phyloP scores from a whole-genome alignment of 805 yeast species.

The Candida adriatica region DNA sequence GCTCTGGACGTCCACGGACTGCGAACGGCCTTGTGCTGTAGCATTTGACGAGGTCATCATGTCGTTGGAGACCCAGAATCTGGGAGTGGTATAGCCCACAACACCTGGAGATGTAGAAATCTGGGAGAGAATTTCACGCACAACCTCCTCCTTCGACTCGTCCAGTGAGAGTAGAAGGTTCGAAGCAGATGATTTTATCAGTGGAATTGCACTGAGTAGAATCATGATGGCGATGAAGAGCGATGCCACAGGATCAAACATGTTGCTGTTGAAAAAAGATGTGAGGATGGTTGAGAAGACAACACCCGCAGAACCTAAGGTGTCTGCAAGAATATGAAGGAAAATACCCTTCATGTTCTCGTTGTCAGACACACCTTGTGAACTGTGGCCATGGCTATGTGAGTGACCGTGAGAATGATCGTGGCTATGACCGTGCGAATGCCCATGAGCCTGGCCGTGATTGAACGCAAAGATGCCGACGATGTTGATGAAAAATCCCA shows the following conservation, averaged over 20 bases:
- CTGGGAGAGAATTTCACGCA: conserved; percentile 63
- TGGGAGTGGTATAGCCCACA: conserved; percentile 77
- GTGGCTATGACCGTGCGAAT: conserved; percentile 19
- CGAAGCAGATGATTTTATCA: conserved; percentile 73
- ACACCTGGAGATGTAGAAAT: conserved; percentile 71
- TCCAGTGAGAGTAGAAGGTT: conserved; percentile 60
- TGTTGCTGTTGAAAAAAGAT: conserved; percentile 53
- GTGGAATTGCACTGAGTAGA: conserved; percentile 75
- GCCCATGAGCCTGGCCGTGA: conserved; percentile 60
- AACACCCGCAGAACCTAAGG: conserved; percentile 95
- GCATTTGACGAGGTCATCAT: conserved; percentile 18
- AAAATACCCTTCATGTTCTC: conserved; percentile 92
- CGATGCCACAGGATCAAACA: conserved; percentile 92
- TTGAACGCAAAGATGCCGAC: conserved; percentile 94
- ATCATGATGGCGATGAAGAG: conserved; percentile 78
- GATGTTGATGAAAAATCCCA: conserved; percentile 83
- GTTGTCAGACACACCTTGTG: conserved; percentile 33
- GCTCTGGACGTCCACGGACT: conserved; percentile 8
- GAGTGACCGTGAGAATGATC: conserved; percentile 33
- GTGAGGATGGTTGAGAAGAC: conserved; percentile 83
- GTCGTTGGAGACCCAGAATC: conserved; percentile 72
- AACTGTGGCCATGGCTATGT: conserved; percentile 34
- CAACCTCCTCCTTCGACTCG: conserved; percentile 49
- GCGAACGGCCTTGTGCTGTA: conserved; percentile 25
- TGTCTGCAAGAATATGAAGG: conserved; percentile 89